Evolutionary conservation across 768 basidiomycete genomes (phyloP).

Genomic region (Myochromella boudieri): DNA sequence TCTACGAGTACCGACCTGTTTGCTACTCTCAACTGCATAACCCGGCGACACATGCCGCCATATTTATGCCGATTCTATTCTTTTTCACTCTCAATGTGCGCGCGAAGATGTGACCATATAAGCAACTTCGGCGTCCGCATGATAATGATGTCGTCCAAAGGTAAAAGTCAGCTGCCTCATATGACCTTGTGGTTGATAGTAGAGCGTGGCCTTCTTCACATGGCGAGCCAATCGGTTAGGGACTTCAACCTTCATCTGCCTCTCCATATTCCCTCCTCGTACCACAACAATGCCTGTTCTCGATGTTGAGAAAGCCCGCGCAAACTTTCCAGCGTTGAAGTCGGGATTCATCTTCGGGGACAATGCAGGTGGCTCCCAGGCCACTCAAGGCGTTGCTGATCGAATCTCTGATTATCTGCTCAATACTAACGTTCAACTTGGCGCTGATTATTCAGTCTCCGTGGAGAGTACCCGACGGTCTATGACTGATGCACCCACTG

Average conservation of each 20-base stretch:
- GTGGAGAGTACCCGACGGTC: slow-evolving; percentile 48
- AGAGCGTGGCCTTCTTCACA: neutral
- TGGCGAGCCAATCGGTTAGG: too few relatives aligned
- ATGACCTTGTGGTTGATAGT: too few relatives aligned
- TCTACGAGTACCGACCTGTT: slow-evolving; percentile 24
- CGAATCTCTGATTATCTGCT: slow-evolving; percentile 65
- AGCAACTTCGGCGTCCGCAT: too few relatives aligned
- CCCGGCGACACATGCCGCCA: too few relatives aligned
- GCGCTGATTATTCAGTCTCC: slow-evolving; percentile 67
- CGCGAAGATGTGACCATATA: too few relatives aligned
- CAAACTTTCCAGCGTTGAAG: slow-evolving; percentile 61
- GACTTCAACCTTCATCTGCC: too few relatives aligned
- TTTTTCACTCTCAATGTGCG: too few relatives aligned
- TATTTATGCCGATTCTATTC: too few relatives aligned
- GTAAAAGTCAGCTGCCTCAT: too few relatives aligned
- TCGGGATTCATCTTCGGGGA: slow-evolving; percentile 68
- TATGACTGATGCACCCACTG: slow-evolving; percentile 45
- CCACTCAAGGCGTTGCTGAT: slow-evolving; percentile 52
- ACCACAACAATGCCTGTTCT: slow-evolving; percentile 26
- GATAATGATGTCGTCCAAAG: too few relatives aligned
- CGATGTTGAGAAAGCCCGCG: slow-evolving; percentile 51
- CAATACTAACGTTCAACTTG: slow-evolving; percentile 74
- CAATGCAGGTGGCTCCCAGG: slow-evolving; percentile 77
- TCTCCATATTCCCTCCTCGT: too few relatives aligned
- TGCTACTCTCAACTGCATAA: slow-evolving; percentile 12